A percentile compares a stretch with the other conserved stretches of the same genome.
phyloP scores from a whole-genome alignment of 2,329 filamentous ascomycete genomes.

The Nothophoma quercina region DNA sequence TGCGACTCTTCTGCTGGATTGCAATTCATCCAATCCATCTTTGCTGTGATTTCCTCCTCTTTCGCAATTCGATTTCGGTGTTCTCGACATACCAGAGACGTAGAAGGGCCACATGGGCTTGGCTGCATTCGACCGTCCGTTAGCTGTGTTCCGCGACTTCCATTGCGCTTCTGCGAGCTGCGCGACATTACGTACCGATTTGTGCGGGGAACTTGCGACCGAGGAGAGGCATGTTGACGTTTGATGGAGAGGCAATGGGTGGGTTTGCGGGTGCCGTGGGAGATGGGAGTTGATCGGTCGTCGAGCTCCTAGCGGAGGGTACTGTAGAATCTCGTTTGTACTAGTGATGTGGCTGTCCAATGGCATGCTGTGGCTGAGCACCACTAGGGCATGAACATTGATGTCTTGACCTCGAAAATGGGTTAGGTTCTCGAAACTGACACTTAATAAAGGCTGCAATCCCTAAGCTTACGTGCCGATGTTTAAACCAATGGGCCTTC shows the following conservation, averaged over 20 bases:
- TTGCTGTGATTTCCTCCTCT: slow-evolving; percentile 2
- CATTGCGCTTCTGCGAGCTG: background rate
- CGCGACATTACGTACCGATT: slow-evolving; percentile 53
- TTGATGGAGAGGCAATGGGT: slow-evolving; percentile 41
- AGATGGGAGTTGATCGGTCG: slow-evolving; percentile 34
- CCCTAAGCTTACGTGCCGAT: too few species aligned
- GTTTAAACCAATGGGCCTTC: too few species aligned
- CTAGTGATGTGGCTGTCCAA: too few species aligned
- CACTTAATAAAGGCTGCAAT: too few species aligned
- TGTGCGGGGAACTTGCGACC: slow-evolving; percentile 61
- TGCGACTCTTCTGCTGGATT: background rate
- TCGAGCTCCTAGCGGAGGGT: slow-evolving; percentile 16
- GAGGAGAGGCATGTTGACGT: slow-evolving; percentile 54
- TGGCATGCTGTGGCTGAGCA: too few species aligned
- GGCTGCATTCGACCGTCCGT: slow-evolving; percentile 64
- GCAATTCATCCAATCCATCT: slow-evolving; percentile 19
- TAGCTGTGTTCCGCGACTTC: slow-evolving; percentile 32
- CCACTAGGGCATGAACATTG: too few species aligned
- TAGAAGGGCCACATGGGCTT: slow-evolving; percentile 94
- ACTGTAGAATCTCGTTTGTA: too few species aligned
- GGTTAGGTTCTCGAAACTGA: too few species aligned
- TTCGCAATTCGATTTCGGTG: background rate
- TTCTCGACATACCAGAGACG: slow-evolving; percentile 78
- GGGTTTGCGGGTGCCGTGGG: slow-evolving; percentile 40
- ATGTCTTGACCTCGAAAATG: too few species aligned